Evolutionary conservation across 495 filamentous ascomycete species (phyloP).

Genomic region (Pyrenopolyporus hunteri): DNA sequence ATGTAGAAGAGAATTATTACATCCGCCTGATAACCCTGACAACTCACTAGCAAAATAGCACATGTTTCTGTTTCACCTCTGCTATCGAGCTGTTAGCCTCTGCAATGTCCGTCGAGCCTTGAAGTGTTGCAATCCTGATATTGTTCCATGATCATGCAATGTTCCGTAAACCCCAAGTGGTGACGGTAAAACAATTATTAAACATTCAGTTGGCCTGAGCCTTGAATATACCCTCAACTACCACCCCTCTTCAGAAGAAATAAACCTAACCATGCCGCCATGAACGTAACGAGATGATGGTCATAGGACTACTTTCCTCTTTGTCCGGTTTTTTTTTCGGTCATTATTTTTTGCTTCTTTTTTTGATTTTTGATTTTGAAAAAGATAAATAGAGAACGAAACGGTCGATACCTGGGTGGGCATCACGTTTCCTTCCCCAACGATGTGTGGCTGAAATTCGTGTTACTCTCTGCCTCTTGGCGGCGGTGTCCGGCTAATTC

Average conservation of each 20-base stretch:
- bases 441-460: no score
- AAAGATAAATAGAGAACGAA: slow-evolving; percentile 3
- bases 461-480: no score
- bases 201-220: slow-evolving; percentile 2
- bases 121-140: neutral
- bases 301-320: slow-evolving; percentile 15
- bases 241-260: slow-evolving; percentile 36
- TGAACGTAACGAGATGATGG: slow-evolving; percentile 23
- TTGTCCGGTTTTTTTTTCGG: no score
- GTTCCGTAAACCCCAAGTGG: slow-evolving; percentile 1
- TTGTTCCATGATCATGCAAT: neutral
- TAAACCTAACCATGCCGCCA: slow-evolving; percentile 37
- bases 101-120: neutral
- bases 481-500: neutral
- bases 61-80: neutral
- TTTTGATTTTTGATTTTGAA: neutral
- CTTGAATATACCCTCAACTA: slow-evolving; percentile 17
- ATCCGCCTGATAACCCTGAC: neutral
- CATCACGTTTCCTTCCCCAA: neutral
- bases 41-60: neutral
- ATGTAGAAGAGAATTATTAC: slow-evolving; percentile 1
- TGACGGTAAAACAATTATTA: slow-evolving; percentile 2
- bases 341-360: no score
- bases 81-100: neutral
- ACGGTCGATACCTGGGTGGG: no score